Evolutionary conservation across 345 rosid species (phyloP).

Genomic region (Citrus unshiu): DNA sequence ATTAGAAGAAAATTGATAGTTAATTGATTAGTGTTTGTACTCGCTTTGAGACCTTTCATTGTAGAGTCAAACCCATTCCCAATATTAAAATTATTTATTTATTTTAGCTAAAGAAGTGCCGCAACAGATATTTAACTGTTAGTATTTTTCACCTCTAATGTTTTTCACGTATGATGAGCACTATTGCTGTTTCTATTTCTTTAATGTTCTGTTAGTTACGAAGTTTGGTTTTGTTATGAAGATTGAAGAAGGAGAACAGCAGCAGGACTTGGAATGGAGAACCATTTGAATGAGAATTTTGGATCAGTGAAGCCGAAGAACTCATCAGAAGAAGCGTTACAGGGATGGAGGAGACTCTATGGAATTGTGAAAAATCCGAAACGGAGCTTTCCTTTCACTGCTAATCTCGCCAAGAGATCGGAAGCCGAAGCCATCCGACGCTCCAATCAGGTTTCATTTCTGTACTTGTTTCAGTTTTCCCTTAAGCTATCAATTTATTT

Average conservation of each 20-base stretch:
- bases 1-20: no score
- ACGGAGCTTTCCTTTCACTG: slow-evolving; percentile 59
- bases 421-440: slow-evolving; percentile 81
- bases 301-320: slow-evolving; percentile 85
- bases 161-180: not conserved
- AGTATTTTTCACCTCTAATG: not conserved
- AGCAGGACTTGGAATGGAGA: slow-evolving; percentile 42
- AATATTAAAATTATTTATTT: no score
- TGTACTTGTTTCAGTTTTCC: not conserved
- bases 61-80: no score
- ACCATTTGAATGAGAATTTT: slow-evolving; percentile 60
- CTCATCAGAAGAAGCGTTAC: slow-evolving; percentile 87
- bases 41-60: no score
- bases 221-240: not conserved
- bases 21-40: no score
- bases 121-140: no score
- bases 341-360: slow-evolving; percentile 88
- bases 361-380: slow-evolving; percentile 82
- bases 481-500: not conserved
- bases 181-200: not conserved
- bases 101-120: no score
- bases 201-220: not conserved
- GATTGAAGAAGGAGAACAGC: slow-evolving; percentile 3
- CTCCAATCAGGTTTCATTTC: slow-evolving; percentile 55
- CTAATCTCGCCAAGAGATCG: slow-evolving; percentile 74